Base-by-base conservation (phyloP, 1,139 yeast genomes). In the Yarrowia galli region DNA sequence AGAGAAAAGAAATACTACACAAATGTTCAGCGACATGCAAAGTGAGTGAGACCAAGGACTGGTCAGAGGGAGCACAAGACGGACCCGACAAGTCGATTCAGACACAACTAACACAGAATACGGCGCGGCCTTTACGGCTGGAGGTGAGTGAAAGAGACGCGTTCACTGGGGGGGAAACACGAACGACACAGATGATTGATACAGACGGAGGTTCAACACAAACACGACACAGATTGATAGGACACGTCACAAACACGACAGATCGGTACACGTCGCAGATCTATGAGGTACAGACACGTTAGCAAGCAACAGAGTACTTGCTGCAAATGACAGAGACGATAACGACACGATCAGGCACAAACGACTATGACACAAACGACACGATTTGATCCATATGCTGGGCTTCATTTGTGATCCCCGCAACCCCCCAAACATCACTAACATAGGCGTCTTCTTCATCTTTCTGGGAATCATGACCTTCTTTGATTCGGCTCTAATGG, bases 111-210 rank as follows among this genome's bases (percentile, higher is more conserved):
- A 61, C 54, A 32, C 65, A 91, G 97, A 92, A 79, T 89, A 89
- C 75, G 99, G 99, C 38, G 98, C 92, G 35, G 97, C 92, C 12
- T 90, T 93, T 82, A 91, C 97, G 16, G 93, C 97, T 32, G 91
- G 90, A 35, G 98, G 95, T 69, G 71, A 51, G 77, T 15, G 32
- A 28, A 7, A 28, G 28, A 25, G 32, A 28, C 48, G 48, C 43
- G 35, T 42, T 49, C 54, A n/a, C n/a, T n/a, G n/a, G 40, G 6
- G 54, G 36, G 36, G 15, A 35, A 7, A 35, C 15, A 35, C 1
- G 10, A 35, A 10, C n/a, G 23, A 25, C 2, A 48, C 36, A 49
- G 40, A 48, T 7, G 32, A 5, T 28, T 28, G 32, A 25, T 7
- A 25, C 28, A 25, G 28, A 48, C 53, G 35, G 12, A 12, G 36